Percentiles rank a stretch among this genome's conserved stretches.
phyloP scores from a whole-genome alignment of 208 protist genomes.

The Eutreptiella sp. region DNA sequence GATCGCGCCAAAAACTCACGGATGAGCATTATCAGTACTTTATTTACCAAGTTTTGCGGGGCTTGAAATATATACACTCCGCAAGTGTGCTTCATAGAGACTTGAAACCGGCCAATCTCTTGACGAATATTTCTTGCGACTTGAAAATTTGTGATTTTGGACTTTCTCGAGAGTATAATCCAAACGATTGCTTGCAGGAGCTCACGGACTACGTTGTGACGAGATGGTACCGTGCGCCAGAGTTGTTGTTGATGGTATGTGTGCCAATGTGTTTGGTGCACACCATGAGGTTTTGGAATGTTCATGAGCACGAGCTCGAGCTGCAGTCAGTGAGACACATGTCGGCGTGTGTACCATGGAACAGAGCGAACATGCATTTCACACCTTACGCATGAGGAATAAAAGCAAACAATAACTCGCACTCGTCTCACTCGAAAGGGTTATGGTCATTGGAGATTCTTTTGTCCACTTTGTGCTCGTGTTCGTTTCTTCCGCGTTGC shows the following conservation, averaged over 20 bases:
- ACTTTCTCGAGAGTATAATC: constrained; percentile 18
- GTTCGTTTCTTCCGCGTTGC: too few species aligned
- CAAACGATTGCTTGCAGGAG: constrained; percentile 40
- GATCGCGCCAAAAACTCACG: constrained; percentile 50
- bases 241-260: constrained; percentile 90
- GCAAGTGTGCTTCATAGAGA: constrained; percentile 75
- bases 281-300: too few species aligned
- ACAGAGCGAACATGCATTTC: too few species aligned
- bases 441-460: too few species aligned
- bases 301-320: too few species aligned
- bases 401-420: too few species aligned
- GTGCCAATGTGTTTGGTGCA: too few species aligned
- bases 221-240: constrained; percentile 98
- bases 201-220: constrained; percentile 95
- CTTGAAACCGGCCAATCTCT: constrained; percentile 36
- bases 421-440: too few species aligned
- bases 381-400: too few species aligned
- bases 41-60: constrained; percentile 76
- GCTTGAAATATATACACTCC: constrained; percentile 73
- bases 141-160: constrained; percentile 31
- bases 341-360: too few species aligned
- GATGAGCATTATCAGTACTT: constrained; percentile 83
- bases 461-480: too few species aligned
- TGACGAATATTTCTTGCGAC: constrained; percentile 38
- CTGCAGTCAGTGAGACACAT: too few species aligned